Evolutionary conservation across 257 asterid species (phyloP).

Genomic region (Nicotiana paniculata): DNA sequence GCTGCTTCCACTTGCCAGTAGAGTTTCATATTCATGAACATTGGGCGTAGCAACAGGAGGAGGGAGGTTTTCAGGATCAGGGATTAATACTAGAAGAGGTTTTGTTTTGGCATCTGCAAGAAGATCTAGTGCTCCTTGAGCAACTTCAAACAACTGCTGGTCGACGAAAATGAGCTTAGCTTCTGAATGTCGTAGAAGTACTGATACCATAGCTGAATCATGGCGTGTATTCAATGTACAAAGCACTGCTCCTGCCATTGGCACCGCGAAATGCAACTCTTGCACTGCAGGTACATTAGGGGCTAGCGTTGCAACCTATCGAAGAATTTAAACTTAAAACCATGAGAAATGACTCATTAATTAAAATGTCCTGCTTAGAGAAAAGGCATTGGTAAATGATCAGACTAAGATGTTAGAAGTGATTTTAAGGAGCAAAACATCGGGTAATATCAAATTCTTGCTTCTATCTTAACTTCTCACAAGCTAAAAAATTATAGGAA

Average conservation of each 20-base stretch:
- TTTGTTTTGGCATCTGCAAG: not conserved
- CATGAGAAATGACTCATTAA: not conserved
- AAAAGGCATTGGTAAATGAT: too few species aligned
- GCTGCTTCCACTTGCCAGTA: slow-evolving; percentile 11
- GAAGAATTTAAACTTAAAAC: not conserved
- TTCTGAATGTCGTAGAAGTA: slow-evolving; percentile 27
- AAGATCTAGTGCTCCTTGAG: slow-evolving; percentile 25
- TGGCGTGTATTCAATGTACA: slow-evolving; percentile 31
- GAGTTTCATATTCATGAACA: slow-evolving; percentile 18
- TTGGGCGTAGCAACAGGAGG: not conserved
- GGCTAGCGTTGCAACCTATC: slow-evolving; percentile 33
- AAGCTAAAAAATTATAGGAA: too few species aligned
- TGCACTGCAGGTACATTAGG: slow-evolving; percentile 37
- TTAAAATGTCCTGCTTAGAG: too few species aligned
- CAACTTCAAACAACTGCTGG: slow-evolving; percentile 19
- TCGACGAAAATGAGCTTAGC: slow-evolving; percentile 34
- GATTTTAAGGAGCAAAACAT: too few species aligned
- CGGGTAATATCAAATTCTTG: too few species aligned
- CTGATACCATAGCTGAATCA: slow-evolving; percentile 27
- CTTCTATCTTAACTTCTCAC: too few species aligned
- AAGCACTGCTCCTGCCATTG: slow-evolving; percentile 36
- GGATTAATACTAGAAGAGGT: slow-evolving; percentile 20
- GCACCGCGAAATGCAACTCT: slow-evolving; percentile 40
- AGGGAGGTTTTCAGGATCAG: slow-evolving; percentile 5
- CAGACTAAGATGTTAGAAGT: too few species aligned